These are phyloP conservation scores for Bruguiera gymnorhiza DNA, from an alignment of 345 rosid genomes.

Conservation along the genomic window DNA sequence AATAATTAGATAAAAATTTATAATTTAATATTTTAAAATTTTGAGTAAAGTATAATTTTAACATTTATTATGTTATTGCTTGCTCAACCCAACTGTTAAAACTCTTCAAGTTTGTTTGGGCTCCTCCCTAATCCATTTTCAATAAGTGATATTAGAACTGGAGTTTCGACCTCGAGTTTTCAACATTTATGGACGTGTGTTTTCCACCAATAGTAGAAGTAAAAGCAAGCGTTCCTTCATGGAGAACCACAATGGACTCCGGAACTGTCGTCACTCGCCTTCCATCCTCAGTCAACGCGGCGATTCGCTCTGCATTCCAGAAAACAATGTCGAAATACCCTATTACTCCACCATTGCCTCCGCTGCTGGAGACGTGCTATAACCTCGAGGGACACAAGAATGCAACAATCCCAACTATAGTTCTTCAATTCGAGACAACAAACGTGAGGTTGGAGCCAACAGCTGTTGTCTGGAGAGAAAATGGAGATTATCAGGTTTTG, in stretches of 20 bases:
- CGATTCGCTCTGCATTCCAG: constrained; percentile 13
- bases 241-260: constrained; percentile 24
- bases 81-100: too few relatives aligned
- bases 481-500: constrained; percentile 22
- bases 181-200: too few relatives aligned
- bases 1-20: too few relatives aligned
- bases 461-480: constrained; percentile 9
- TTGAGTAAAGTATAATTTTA: too few relatives aligned
- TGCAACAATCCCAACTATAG: constrained; percentile 13
- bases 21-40: too few relatives aligned
- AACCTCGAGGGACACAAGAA: constrained; percentile 7
- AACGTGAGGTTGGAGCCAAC: constrained; percentile 20
- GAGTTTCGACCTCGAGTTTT: too few relatives aligned
- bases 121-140: too few relatives aligned
- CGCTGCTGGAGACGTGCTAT: constrained; percentile 21
- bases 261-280: constrained; percentile 32
- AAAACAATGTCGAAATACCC: constrained; percentile 18
- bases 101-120: too few relatives aligned
- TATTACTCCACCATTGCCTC: background rate
- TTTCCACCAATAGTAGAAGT: too few relatives aligned
- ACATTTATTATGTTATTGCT: too few relatives aligned
- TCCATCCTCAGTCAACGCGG: constrained; percentile 11
- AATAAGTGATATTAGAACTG: too few relatives aligned
- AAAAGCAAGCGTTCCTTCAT: too few relatives aligned
- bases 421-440: constrained; percentile 21